Percentiles rank a stretch among this genome's conserved stretches.
These are phyloP conservation scores for Wakefieldia striispora DNA, from an alignment of 768 basidiomycete genomes.

Conservation along the genomic window DNA sequence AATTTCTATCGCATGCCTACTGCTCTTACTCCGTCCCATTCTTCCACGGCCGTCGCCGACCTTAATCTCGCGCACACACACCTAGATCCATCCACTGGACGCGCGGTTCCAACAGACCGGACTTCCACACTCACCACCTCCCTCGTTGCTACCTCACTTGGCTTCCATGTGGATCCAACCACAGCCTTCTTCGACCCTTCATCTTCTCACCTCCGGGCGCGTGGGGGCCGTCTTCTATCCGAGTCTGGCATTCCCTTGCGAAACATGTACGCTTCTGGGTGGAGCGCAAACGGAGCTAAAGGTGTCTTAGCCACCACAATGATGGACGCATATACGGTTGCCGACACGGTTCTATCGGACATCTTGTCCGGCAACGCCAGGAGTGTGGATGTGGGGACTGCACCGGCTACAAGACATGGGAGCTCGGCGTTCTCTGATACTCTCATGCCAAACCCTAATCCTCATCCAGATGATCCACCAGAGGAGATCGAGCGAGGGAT, in stretches of 20 bases:
- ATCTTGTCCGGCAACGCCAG: slow-evolving; percentile 25
- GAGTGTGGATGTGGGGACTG: slow-evolving; percentile 16
- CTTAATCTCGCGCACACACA: slow-evolving; percentile 62
- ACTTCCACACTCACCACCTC: slow-evolving; percentile 58
- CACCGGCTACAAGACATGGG: slow-evolving; percentile 5
- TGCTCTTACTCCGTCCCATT: slow-evolving; percentile 34
- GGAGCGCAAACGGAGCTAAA: slow-evolving; percentile 88
- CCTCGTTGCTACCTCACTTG: slow-evolving; percentile 84
- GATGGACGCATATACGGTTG: slow-evolving; percentile 84
- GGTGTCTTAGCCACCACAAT: slow-evolving; percentile 93
- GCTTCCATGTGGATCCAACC: slow-evolving; percentile 72
- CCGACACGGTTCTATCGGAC: slow-evolving; percentile 68
- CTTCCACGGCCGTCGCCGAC: slow-evolving; percentile 28
- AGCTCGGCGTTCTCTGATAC: background rate
- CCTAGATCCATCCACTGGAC: slow-evolving; percentile 46
- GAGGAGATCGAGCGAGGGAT: slow-evolving; percentile 44
- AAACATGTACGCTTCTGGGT: slow-evolving; percentile 88
- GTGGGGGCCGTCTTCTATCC: slow-evolving; percentile 48
- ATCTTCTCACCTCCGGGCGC: slow-evolving; percentile 54
- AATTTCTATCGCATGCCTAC: slow-evolving; percentile 79
- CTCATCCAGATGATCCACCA: slow-evolving; percentile 47
- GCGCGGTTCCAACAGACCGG: slow-evolving; percentile 55
- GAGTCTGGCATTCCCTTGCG: slow-evolving; percentile 38
- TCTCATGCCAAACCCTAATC: slow-evolving; percentile 35
- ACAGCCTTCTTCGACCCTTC: slow-evolving; percentile 57